phyloP scores from a whole-genome alignment of 768 basidiomycete species.

The Pleurotus djamor region DNA sequence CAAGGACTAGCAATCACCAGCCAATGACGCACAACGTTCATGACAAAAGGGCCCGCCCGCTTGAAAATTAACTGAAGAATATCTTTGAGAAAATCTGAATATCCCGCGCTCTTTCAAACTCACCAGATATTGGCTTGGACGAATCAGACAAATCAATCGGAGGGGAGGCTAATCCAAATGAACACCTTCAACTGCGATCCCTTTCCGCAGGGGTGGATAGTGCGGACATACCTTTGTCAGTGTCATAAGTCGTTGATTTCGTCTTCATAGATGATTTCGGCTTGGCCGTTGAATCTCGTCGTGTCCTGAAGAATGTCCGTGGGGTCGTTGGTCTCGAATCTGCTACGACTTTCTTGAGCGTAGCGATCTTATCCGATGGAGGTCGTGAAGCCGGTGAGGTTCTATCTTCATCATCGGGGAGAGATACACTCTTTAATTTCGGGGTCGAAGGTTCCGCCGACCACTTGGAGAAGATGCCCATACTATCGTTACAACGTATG shows the following conservation, averaged over 20 bases:
- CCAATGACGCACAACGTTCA: not conserved
- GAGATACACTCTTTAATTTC: slow-evolving; percentile 7
- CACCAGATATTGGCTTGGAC: not conserved
- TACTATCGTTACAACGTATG: not conserved
- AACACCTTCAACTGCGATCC: not conserved
- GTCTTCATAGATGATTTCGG: not conserved
- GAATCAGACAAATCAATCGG: not conserved
- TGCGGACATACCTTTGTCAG: not conserved
- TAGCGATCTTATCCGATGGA: slow-evolving; percentile 7
- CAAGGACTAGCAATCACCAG: slow-evolving; percentile 1
- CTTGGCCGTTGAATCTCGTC: slow-evolving; percentile 1
- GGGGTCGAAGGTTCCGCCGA: slow-evolving; percentile 4
- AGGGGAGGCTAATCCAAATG: not conserved
- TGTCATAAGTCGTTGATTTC: slow-evolving; percentile 1
- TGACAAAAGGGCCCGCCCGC: slow-evolving; percentile 4
- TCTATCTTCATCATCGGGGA: slow-evolving; percentile 5
- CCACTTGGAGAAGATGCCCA: slow-evolving; percentile 8
- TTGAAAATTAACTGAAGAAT: not conserved
- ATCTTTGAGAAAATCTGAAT: too few species aligned
- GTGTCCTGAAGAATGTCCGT: not conserved
- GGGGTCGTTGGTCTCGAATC: slow-evolving; percentile 7
- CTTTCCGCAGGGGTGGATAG: not conserved
- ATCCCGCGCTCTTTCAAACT: not conserved
- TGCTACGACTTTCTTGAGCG: not conserved
- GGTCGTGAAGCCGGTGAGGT: not conserved